Conservation (phyloP, 2,329 filamentous ascomycete genomes). For the Fusarium sarcochroum region DNA sequence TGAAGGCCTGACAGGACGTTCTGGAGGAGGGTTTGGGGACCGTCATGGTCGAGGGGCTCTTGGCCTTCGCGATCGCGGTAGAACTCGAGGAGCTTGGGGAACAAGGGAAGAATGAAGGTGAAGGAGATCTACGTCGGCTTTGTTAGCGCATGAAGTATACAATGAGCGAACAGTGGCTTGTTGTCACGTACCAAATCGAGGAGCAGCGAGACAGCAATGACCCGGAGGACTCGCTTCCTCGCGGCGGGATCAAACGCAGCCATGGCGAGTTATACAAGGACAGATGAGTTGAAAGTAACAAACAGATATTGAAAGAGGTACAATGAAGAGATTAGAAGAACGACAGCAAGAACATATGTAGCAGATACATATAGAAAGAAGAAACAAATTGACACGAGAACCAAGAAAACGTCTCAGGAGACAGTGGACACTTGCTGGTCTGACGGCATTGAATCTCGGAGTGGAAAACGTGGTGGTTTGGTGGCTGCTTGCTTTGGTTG, state of each 20-base stretch:
- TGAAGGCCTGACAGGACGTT: slow-evolving; percentile 87
- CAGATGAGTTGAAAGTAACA: neutral
- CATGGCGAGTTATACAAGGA: slow-evolving; percentile 51
- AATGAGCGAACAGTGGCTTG: neutral
- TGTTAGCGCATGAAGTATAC: slow-evolving; percentile 13
- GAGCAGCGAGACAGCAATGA: slow-evolving; percentile 90
- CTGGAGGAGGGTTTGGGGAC: slow-evolving; percentile 78
- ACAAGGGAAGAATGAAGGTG: slow-evolving; percentile 97
- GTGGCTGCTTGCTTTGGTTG: slow-evolving; percentile 38
- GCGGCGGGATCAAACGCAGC: slow-evolving; percentile 64
- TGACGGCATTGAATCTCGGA: slow-evolving; percentile 35
- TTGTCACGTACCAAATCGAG: slow-evolving; percentile 80
- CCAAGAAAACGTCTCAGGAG: slow-evolving; percentile 35
- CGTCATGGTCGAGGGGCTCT: slow-evolving; percentile 58
- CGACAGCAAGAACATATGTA: slow-evolving; percentile 2
- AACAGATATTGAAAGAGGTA: neutral
- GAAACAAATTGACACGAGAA: slow-evolving; percentile 15
- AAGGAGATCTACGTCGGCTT: slow-evolving; percentile 83
- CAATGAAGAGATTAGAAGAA: neutral
- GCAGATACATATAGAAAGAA: neutral
- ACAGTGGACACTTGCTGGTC: slow-evolving; percentile 41
- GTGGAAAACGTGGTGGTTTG: slow-evolving; percentile 35
- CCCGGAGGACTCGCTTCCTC: slow-evolving; percentile 86
- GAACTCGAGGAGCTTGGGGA: slow-evolving; percentile 95
- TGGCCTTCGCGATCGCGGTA: slow-evolving; percentile 87